These are phyloP conservation scores for Wilhelminamyces savonicus DNA, from an alignment of 805 yeast genomes.

Conservation along the genomic window DNA sequence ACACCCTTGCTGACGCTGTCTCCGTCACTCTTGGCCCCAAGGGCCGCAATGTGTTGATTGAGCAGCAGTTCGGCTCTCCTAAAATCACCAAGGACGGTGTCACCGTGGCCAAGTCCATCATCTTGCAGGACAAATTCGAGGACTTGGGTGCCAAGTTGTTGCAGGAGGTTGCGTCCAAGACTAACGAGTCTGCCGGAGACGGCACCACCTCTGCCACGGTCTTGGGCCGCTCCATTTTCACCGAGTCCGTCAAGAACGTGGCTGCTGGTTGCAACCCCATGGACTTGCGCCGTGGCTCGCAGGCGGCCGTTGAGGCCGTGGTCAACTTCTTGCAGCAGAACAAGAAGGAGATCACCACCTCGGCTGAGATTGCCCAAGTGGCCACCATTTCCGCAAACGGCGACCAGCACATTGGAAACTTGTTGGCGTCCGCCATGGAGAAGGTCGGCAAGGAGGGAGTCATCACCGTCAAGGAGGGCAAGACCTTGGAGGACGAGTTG, in stretches of 20 bases:
- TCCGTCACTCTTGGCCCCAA: slow-evolving; percentile 96
- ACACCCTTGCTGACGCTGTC: slow-evolving; percentile 91
- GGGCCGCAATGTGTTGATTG: slow-evolving; percentile 94
- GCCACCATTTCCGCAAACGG: slow-evolving; percentile 98
- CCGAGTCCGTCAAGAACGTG: slow-evolving; percentile 92
- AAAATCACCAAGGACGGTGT: slow-evolving; percentile 99
- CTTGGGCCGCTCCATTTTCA: slow-evolving; percentile 89
- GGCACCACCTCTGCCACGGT: slow-evolving; percentile 98
- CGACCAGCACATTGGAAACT: slow-evolving; percentile 83
- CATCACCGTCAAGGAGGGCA: slow-evolving; percentile 95
- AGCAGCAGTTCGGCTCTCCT: slow-evolving; percentile 94
- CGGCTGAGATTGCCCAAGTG: slow-evolving; percentile 95
- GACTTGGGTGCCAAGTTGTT: slow-evolving; percentile 92
- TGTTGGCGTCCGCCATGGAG: slow-evolving; percentile 94
- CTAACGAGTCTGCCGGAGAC: slow-evolving; percentile 97
- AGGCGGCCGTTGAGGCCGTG: slow-evolving; percentile 92
- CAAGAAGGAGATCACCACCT: slow-evolving; percentile 89
- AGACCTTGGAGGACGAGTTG: slow-evolving; percentile 91
- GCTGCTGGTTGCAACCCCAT: slow-evolving; percentile 99
- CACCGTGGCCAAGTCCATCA: slow-evolving; percentile 85
- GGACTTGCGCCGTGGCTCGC: slow-evolving; percentile 96
- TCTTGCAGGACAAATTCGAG: slow-evolving; percentile 84
- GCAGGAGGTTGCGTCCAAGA: slow-evolving; percentile 95
- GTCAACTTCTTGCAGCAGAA: slow-evolving; percentile 75
- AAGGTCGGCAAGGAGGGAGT: slow-evolving; percentile 99